phyloP scores from a whole-genome alignment of 176 grass and related monocot species.

The barley (Hordeum vulgare) region MorexV3_pseudomolecules_assembly NC_058520.1:155455198-155455697 shows the following conservation, averaged over 20 bases:
- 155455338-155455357: background rate
- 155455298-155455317: background rate
- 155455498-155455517: background rate
- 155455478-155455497: background rate
- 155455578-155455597: too few species aligned
- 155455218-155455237: background rate
- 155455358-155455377: background rate
- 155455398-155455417: background rate
- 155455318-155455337: background rate
- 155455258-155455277: background rate
- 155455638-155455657: too few species aligned
- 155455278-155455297: background rate
- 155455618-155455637: too few species aligned
- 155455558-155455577: too few species aligned
- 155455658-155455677: too few species aligned
- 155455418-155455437: background rate
- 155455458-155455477: background rate
- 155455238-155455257: background rate
- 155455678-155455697: too few species aligned
- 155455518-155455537: background rate
- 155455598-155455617: too few species aligned
- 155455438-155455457: background rate
- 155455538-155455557: too few species aligned
- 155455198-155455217: background rate
- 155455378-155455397: background rate